Evolutionary conservation across 345 rosid species (phyloP), one percentile per base, ranked within the genome.

Genomic region (Cardiospermum halicacabum): DNA sequence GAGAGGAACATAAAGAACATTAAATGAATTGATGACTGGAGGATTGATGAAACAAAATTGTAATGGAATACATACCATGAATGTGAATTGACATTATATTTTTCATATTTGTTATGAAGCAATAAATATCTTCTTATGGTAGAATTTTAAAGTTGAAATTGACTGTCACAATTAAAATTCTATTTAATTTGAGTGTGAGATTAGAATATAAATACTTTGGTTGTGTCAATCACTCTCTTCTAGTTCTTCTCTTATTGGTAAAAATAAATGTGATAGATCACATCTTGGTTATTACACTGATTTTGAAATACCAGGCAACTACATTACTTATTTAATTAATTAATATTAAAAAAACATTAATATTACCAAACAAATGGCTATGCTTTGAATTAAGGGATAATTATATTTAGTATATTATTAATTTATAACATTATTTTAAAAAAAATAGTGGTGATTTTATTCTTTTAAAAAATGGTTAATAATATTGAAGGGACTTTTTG

Each of bases 201-300:
- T 43, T 43, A 43, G 49, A n/a, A 43, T 36, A 37, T 34, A 34
- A 34, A 34, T 64, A 21, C 53, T 53, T 26, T 49, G 45, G 57
- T 62, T 62, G 57, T 56, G 36, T 49, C 42, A 18, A 7, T 34
- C n/a, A n/a, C n/a, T n/a, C n/a, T n/a, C 66, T 49, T 9, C 67
- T n/a, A n/a, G n/a, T n/a, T 19, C 22, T 43, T 43, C 49, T 43
- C 19, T 43, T 9, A 43, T 43, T 43, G 49, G 49, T 3, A 43
- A 51, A 47, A 53, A 53, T 19, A 19, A 50, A 53, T 53, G 30
- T 53, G 56, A 22, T 10, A 53, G 7, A 53, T 26, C 56, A 8
- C n/a, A 53, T 26, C 56, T 53, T 11, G 28, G 56, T 10, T 21
- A 10, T 43, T 43, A 1, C 19, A 16, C 2, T 19, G 9, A 50